These are phyloP conservation scores for Salix arbutifolia DNA, from an alignment of 345 rosid genomes.

Conservation along the genomic window DNA sequence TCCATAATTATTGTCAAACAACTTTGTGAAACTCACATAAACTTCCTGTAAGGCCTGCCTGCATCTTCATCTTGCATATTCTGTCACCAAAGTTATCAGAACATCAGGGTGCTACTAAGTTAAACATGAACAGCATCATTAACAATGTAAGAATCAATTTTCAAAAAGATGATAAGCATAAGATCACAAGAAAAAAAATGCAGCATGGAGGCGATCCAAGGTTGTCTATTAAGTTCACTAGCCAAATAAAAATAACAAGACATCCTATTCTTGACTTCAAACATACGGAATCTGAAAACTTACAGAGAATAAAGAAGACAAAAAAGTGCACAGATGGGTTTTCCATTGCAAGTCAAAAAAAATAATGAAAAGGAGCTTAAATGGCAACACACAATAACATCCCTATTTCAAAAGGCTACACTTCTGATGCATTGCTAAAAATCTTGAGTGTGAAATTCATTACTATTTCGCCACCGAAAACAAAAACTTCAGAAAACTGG, in stretches of 20 bases:
- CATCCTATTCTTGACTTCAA: too few species aligned
- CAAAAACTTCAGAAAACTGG: neutral
- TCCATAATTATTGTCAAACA: slow-evolving; percentile 10
- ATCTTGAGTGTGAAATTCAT: neutral
- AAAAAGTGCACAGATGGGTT: too few species aligned
- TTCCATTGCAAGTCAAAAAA: too few species aligned
- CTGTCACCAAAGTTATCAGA: slow-evolving; percentile 32
- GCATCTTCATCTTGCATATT: slow-evolving; percentile 92
- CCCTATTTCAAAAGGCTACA: neutral
- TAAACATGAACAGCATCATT: neutral
- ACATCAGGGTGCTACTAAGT: neutral
- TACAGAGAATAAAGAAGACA: neutral
- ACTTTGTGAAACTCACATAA: slow-evolving; percentile 40
- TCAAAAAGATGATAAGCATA: neutral
- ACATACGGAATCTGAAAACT: too few species aligned
- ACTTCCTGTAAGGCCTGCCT: slow-evolving; percentile 80
- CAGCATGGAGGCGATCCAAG: too few species aligned
- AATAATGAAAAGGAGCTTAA: neutral
- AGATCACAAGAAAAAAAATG: neutral
- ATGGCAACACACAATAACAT: neutral
- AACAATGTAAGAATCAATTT: neutral
- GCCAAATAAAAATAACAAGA: neutral
- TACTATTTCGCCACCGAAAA: neutral
- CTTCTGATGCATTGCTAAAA: neutral
- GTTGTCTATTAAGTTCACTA: neutral